Evolutionary conservation across 176 grass and related monocot genomes (phyloP).

Genomic region (Cenchrus fungigraminus): DNA sequence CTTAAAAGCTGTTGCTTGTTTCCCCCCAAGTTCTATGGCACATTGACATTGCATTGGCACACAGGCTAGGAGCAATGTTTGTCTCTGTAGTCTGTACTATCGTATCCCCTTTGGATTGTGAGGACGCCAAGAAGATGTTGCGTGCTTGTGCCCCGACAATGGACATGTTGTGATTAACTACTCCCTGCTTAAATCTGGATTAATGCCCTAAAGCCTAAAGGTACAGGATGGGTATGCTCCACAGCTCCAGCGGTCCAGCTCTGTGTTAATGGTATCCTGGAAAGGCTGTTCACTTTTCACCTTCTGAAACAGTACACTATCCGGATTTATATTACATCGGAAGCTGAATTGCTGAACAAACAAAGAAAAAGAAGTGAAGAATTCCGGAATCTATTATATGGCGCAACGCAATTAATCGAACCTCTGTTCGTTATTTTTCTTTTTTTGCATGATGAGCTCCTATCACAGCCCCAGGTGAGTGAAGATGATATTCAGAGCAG

Average conservation of each 20-base stretch:
- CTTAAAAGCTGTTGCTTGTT: conserved; percentile 44
- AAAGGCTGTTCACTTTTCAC: conserved; percentile 39
- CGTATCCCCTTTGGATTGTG: background rate
- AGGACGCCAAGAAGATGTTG: conserved; percentile 24
- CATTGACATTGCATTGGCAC: background rate
- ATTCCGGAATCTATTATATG: background rate
- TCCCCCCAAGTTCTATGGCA: conserved; percentile 28
- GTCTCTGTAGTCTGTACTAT: background rate
- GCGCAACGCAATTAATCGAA: no score
- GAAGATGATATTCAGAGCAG: no score
- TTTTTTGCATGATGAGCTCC: no score
- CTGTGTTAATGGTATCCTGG: conserved; percentile 6
- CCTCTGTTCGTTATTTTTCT: no score
- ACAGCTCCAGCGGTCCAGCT: background rate
- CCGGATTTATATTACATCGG: background rate
- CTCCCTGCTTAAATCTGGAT: conserved; percentile 4
- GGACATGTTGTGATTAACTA: conserved; percentile 26
- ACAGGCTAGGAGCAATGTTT: conserved; percentile 39
- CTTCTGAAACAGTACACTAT: background rate
- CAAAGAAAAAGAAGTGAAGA: background rate
- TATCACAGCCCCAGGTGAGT: no score
- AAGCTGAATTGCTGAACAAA: background rate
- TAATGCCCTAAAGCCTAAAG: conserved; percentile 21
- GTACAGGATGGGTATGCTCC: background rate
- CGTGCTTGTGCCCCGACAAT: conserved; percentile 25